phyloP scores from a whole-genome alignment of 2,329 filamentous ascomycete species.

The Lachnellula willkommii region DNA sequence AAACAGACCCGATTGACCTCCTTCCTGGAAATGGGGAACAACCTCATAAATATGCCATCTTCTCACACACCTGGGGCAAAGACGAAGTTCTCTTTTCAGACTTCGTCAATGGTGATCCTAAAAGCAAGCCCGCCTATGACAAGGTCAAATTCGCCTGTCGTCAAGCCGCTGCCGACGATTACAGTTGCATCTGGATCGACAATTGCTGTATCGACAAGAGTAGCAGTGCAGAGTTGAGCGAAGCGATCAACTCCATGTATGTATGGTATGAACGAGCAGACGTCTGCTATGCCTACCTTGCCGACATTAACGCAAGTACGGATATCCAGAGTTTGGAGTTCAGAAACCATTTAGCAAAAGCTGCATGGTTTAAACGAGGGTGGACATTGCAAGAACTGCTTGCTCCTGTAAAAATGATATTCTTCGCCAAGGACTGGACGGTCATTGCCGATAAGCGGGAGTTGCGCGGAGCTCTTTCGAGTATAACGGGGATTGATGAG shows the following conservation, averaged over 20 bases:
- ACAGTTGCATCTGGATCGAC: constrained; percentile 8
- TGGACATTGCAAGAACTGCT: constrained; percentile 5
- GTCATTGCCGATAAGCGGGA: background rate
- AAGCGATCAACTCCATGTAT: constrained; percentile 11
- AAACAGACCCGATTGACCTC: background rate
- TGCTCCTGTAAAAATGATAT: background rate
- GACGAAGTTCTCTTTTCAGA: constrained; percentile 1
- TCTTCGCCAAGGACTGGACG: background rate
- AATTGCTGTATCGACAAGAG: constrained; percentile 12
- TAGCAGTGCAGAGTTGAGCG: constrained; percentile 6
- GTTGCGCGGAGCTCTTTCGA: background rate
- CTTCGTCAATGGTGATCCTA: background rate
- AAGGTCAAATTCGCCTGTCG: constrained; percentile 2
- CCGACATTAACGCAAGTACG: background rate
- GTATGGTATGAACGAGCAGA: constrained; percentile 7
- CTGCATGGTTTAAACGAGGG: background rate
- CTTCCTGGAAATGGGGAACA: background rate
- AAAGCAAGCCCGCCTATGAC: background rate
- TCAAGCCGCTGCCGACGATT: background rate
- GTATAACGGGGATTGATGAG: background rate
- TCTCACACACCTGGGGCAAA: constrained; percentile 3
- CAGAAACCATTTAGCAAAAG: background rate
- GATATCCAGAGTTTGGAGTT: background rate
- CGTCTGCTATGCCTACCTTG: constrained; percentile 11
- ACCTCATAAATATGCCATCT: background rate